phyloP scores from a whole-genome alignment of 257 asterid species.

The Penstemon newberryi region DNA sequence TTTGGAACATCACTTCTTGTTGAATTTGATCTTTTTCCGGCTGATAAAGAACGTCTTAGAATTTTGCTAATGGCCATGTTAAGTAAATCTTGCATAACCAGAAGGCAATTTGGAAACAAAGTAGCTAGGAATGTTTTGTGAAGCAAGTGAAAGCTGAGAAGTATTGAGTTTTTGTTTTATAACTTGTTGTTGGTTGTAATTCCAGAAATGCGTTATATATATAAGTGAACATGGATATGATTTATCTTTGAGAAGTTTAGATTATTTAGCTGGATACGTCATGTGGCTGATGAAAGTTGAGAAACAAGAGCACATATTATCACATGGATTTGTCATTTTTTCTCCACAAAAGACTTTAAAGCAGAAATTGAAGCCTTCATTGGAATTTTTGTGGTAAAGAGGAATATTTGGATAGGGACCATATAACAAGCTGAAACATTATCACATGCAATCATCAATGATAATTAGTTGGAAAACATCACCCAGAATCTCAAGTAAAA shows the following conservation, averaged over 20 bases:
- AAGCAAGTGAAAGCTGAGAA: constrained; percentile 8
- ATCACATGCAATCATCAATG: too few relatives aligned
- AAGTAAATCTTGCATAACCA: background rate
- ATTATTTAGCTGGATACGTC: background rate
- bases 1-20: constrained; percentile 23
- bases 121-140: background rate
- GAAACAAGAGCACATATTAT: constrained; percentile 26
- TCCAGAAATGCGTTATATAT: constrained; percentile 4
- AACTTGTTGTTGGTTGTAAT: constrained; percentile 13
- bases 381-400: too few relatives aligned
- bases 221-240: background rate
- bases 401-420: too few relatives aligned
- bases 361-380: too few relatives aligned
- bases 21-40: constrained; percentile 4
- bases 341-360: too few relatives aligned
- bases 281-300: constrained; percentile 7
- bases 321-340: constrained; percentile 30
- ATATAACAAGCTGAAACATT: too few relatives aligned
- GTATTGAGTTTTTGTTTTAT: background rate
- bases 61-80: constrained; percentile 11
- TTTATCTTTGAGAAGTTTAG: background rate
- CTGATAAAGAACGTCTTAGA: constrained; percentile 13
- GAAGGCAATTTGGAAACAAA: background rate
- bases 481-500: too few relatives aligned
- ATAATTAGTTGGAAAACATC: too few relatives aligned